Evolutionary conservation across 495 filamentous ascomycete species (phyloP).

Genomic region (Xylaria cubensis): DNA sequence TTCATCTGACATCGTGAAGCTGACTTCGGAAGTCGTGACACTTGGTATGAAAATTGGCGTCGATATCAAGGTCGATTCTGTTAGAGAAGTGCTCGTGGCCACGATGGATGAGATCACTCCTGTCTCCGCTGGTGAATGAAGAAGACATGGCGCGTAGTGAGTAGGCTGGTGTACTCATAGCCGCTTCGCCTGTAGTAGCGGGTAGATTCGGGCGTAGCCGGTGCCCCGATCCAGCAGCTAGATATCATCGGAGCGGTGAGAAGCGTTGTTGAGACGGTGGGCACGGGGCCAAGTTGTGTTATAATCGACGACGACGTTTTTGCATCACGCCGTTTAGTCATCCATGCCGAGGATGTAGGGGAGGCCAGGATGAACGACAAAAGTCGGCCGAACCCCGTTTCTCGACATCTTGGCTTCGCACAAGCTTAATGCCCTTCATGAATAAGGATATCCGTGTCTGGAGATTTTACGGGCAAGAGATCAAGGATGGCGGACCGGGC

Average conservation of each 20-base stretch:
- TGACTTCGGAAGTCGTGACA: slow-evolving; percentile 1
- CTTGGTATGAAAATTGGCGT: not conserved
- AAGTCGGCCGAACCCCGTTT: no score
- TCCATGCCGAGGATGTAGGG: not conserved
- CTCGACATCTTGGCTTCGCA: no score
- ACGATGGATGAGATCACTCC: not conserved
- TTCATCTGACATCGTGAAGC: not conserved
- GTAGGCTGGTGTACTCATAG: not conserved
- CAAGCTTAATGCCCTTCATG: no score
- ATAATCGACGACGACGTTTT: slow-evolving; percentile 37
- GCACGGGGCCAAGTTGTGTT: slow-evolving; percentile 37
- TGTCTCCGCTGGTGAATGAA: not conserved
- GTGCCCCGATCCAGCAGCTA: slow-evolving; percentile 32
- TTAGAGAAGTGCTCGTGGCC: not conserved
- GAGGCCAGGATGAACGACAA: no score
- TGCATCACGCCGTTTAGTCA: not conserved
- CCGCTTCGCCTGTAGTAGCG: not conserved
- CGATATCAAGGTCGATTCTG: slow-evolving; percentile 1
- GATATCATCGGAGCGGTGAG: slow-evolving; percentile 35
- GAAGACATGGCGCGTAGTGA: not conserved
- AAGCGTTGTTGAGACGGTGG: slow-evolving; percentile 42
- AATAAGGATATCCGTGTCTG: no score
- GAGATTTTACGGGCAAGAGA: slow-evolving; percentile 14
- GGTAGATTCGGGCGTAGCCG: not conserved
- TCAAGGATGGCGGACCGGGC: slow-evolving; percentile 21